Evolutionary conservation across 176 grass and related monocot species (phyloP).

Genomic region (Cenchrus purpureus): DNA sequence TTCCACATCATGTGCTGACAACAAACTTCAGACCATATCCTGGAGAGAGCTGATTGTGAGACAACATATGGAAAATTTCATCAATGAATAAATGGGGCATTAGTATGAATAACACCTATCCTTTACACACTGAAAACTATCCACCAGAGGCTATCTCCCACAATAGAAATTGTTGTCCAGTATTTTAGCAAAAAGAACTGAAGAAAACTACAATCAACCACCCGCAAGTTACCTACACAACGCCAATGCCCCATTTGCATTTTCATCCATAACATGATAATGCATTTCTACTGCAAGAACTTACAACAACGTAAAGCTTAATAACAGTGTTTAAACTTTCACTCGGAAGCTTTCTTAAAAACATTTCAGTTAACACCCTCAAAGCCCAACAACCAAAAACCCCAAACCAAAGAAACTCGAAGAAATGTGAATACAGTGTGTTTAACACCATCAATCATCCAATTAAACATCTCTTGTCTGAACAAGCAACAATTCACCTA

Average conservation of each 20-base stretch:
- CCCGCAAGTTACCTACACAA: not conserved
- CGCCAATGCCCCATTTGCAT: not conserved
- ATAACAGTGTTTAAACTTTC: not conserved
- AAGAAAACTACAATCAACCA: not conserved
- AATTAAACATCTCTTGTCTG: not conserved
- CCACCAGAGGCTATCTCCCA: not conserved
- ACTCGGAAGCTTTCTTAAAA: not conserved
- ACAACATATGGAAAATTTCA: not conserved
- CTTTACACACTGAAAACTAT: not conserved
- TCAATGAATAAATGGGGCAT: not conserved
- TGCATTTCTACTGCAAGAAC: not conserved
- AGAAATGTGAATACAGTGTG: not conserved
- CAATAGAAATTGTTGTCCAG: not conserved
- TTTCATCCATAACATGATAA: not conserved
- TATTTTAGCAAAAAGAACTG: not conserved
- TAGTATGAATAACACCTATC: not conserved
- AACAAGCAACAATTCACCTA: slow-evolving; percentile 4
- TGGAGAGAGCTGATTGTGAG: slow-evolving; percentile 38
- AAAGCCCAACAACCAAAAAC: not conserved
- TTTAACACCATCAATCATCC: not conserved
- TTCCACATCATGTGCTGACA: slow-evolving; percentile 2
- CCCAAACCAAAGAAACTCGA: not conserved
- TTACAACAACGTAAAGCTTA: not conserved
- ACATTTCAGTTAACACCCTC: not conserved
- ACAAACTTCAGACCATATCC: slow-evolving; percentile 20